These are phyloP conservation scores for Exserohilum turcica DNA, from an alignment of 2,329 filamentous ascomycete species.

Conservation along the genomic window DNA sequence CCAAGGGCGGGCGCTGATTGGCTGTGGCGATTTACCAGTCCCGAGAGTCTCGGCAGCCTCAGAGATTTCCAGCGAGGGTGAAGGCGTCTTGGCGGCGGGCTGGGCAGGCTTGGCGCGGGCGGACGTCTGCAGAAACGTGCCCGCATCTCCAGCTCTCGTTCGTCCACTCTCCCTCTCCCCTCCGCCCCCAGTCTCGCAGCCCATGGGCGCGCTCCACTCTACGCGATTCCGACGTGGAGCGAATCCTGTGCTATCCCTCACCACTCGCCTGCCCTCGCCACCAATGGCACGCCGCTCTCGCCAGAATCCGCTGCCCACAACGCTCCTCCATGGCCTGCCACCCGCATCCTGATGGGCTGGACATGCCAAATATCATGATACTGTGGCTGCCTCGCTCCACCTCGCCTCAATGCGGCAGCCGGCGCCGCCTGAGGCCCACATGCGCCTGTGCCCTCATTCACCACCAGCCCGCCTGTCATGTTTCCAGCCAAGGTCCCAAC, in stretches of 20 bases:
- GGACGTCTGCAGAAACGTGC: conserved; percentile 1
- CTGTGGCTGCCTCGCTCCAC: conserved; percentile 9
- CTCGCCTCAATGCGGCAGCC: conserved; percentile 1
- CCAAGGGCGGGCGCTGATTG: neutral
- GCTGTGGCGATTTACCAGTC: neutral
- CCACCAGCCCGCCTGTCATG: neutral
- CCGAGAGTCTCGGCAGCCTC: conserved; percentile 4
- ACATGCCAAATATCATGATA: conserved; percentile 1
- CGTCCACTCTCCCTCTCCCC: neutral
- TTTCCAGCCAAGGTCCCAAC: conserved; percentile 1
- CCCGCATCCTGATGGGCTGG: neutral
- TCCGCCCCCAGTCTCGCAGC: neutral
- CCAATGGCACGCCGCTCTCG: conserved; percentile 3
- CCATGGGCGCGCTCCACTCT: neutral
- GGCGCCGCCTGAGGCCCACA: conserved; percentile 1
- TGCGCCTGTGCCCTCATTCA: neutral
- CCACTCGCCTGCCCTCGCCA: neutral
- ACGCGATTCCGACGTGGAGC: neutral
- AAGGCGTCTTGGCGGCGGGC: neutral
- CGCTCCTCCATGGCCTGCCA: neutral
- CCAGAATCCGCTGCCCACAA: neutral
- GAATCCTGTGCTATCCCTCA: neutral
- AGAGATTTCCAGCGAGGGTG: conserved; percentile 9
- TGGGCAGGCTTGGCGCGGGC: conserved; percentile 7
- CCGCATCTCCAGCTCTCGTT: conserved; percentile 1